A percentile compares a stretch with the other conserved stretches of the same genome.
phyloP scores from a whole-genome alignment of 768 basidiomycete genomes.

The Coprinellus micaceus region DNA sequence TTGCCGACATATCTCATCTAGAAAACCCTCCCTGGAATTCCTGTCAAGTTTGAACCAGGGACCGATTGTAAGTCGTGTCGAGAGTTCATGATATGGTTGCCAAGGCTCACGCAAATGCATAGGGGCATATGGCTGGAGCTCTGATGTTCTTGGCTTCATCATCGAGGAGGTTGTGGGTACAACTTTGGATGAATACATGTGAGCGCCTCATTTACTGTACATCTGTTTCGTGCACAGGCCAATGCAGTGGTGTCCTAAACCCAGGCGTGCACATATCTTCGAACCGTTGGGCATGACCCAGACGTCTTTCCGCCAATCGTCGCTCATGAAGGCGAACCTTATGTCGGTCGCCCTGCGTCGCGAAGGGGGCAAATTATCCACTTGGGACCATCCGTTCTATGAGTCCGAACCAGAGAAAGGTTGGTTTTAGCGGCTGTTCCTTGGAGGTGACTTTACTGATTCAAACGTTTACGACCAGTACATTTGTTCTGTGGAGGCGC shows the following conservation, averaged over 20 bases:
- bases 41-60: conserved; percentile 31
- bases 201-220: neutral
- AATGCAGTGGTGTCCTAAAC: neutral
- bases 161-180: conserved; percentile 26
- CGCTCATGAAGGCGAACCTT: conserved; percentile 20
- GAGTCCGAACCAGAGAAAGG: conserved; percentile 27
- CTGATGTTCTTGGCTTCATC: conserved; percentile 28
- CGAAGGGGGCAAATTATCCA: conserved; percentile 16
- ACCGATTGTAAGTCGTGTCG: conserved; percentile 22
- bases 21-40: conserved; percentile 24
- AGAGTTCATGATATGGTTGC: neutral
- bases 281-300: conserved; percentile 26
- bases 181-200: conserved; percentile 30
- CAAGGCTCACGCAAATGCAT: neutral
- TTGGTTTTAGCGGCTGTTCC: too few species aligned
- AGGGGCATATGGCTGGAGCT: conserved; percentile 32
- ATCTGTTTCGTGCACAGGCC: too few species aligned
- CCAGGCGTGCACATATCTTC: conserved; percentile 29
- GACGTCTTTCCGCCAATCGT: conserved; percentile 28
- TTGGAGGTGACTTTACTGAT: too few species aligned
- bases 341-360: conserved; percentile 22
- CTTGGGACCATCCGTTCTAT: conserved; percentile 24
- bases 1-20: conserved; percentile 2
- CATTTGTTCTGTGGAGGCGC: neutral
- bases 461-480: too few species aligned